Evolutionary conservation across 2,329 filamentous ascomycete species (phyloP), one percentile per base, ranked within the genome.

Genomic region (Lecanicillium sp.): DNA sequence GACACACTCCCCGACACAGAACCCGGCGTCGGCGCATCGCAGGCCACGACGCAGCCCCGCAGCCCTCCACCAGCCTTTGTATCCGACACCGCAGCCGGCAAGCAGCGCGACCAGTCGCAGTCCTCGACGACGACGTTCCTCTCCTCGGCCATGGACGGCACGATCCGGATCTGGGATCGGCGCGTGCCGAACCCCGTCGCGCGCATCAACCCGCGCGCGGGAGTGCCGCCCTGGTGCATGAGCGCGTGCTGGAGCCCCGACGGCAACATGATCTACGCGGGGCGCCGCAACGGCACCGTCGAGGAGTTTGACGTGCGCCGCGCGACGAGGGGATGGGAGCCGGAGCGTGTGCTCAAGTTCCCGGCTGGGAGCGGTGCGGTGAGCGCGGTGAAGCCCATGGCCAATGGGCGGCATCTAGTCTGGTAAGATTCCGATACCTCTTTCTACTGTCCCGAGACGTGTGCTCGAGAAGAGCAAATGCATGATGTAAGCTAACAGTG

Each of bases 201-300:
- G 3, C 81, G 84, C 23, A 91, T 97, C 49, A 74, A 76, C 1
- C 87, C 86, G 15, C 75, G 83, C 10, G 79, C 81, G 10, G 82
- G 83, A 15, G 87, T 89, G 1, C 91, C 93, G 1, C 93, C 91
- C 0, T 98, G 91, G 91, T 97, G 91, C 66, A 96, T 95, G 83
- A 90, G 88, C 55, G 89, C 90, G 1, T 95, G 90, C 69, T 98
- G 93, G 93, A 91, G 86, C 47, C 90, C 90, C 0, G 87, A 96
- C 62, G 93, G 93, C 12, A 97, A 97, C 67, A 89, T 81, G 66
- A 90, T 98, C 58, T 98, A 95, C 67, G 90, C 87, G 0, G 93
- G 93, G 1, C 77, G 93, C 23, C 78, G 93, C 50, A 97, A 97
- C 65, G 80, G 89, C 44, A 94, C 89, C 0, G 93, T 98, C 0